Base-by-base conservation (phyloP, 2,329 filamentous ascomycete genomes). In the Aspergillus sp. region DNA sequence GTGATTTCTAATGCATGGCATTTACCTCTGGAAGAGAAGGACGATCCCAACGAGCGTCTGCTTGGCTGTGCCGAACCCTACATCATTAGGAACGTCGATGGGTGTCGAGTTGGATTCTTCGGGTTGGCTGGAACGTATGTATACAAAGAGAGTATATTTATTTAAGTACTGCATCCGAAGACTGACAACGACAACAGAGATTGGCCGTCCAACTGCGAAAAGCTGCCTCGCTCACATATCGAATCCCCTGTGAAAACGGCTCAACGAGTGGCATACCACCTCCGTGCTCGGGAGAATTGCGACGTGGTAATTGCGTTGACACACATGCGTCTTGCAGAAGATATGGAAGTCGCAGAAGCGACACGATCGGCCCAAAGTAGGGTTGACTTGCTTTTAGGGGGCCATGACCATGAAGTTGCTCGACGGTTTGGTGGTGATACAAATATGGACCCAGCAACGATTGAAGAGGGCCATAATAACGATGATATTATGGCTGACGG, bases 231-330 rank as follows among this genome's bases (percentile, higher is more conserved):
- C 5, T 50, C 44, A 36, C 33, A 35, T 16, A 47, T 55, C 9
- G 38, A 33, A 4, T 14, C 46, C 2, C 53, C 53, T 8, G 50
- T 47, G 8, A 1, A 47, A 22, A 44, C 30, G 1, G 53, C 53
- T n/a, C 14, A 36, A 6, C 41, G 45, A 14, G 22, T 55, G 16
- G 53, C 53, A 13, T 20, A 20, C 14, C 24, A 50, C 17, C 53
- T 55, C 1, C 53, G 53, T 19, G 13, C 24, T 4, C 16, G 48
- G 7, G 54, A 60, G 24, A 44, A 51, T 16, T 64, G 62, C 33
- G 57, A 64, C 36, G 24, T 65, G 3, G 61, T 65, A 10, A 58
- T 65, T 26, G 61, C 60, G 9, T 40, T 65, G 2, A 63, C 60
- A 4, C 62, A 65, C 30, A 63, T 62, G 59, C 59, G 61, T 1